Evolutionary conservation across 2,329 filamentous ascomycete species (phyloP).

Genomic region (Penicillium sp.): DNA sequence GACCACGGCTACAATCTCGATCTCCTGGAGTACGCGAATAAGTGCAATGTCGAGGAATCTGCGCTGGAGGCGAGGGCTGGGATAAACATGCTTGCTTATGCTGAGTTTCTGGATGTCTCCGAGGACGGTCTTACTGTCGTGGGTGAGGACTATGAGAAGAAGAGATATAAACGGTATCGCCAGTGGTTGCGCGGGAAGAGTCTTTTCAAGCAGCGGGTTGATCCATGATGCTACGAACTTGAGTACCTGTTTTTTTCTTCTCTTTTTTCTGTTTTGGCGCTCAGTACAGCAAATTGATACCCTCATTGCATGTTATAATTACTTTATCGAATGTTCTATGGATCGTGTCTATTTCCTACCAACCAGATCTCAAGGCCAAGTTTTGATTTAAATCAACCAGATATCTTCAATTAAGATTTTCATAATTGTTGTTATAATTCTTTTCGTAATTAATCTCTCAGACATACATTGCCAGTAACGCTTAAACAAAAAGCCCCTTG

Average conservation of each 20-base stretch:
- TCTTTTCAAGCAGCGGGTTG: constrained; percentile 83
- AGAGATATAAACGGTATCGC: constrained; percentile 92
- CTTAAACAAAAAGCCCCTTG: constrained; percentile 29
- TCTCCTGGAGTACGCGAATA: constrained; percentile 77
- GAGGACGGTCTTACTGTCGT: constrained; percentile 86
- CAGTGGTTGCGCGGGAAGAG: constrained; percentile 96
- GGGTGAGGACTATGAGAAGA: constrained; percentile 83
- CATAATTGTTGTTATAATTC: neutral
- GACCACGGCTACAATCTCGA: constrained; percentile 55
- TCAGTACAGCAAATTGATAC: constrained; percentile 20
- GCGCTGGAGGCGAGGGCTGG: constrained; percentile 49
- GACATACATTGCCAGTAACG: neutral
- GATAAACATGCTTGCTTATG: constrained; percentile 71
- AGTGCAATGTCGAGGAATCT: constrained; percentile 61
- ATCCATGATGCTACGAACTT: constrained; percentile 31
- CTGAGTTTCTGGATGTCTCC: constrained; percentile 71
- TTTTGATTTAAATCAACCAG: neutral
- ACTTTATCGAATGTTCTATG: neutral
- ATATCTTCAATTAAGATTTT: too few species aligned
- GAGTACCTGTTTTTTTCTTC: neutral
- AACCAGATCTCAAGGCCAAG: neutral
- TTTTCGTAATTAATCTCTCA: neutral
- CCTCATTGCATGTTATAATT: constrained; percentile 8
- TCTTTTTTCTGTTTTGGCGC: neutral
- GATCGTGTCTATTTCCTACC: neutral